Evolutionary conservation across 345 rosid species (phyloP).

Genomic region (Rhodamnia argentea): DNA sequence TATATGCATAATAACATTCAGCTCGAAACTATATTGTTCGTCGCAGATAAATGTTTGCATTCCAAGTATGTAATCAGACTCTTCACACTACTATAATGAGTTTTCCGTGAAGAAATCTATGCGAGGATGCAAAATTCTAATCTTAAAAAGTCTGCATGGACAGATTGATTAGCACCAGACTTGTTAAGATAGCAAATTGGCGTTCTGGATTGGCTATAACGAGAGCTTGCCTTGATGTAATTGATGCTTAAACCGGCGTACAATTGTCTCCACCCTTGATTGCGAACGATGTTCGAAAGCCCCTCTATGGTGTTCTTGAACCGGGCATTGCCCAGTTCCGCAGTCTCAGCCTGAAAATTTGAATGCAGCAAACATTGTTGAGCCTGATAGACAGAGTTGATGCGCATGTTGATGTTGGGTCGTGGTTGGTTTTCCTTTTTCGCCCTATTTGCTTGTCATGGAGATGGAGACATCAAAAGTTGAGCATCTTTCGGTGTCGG

Average conservation of each 20-base stretch:
- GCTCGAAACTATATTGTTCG: background rate
- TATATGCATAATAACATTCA: background rate
- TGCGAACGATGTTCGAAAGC: slow-evolving; percentile 42
- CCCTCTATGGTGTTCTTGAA: slow-evolving; percentile 59
- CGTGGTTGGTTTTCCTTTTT: background rate
- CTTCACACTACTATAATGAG: background rate
- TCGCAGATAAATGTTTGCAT: background rate
- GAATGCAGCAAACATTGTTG: background rate
- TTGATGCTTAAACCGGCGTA: slow-evolving; percentile 93
- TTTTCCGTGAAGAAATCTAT: background rate
- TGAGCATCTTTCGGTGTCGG: background rate
- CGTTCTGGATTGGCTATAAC: background rate
- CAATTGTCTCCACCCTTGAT: slow-evolving; percentile 88
- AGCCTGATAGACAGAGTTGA: background rate
- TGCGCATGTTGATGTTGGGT: background rate
- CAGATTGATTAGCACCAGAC: background rate
- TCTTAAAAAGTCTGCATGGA: background rate
- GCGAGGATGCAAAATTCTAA: background rate
- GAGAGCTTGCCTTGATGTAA: slow-evolving; percentile 57
- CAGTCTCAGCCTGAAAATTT: slow-evolving; percentile 48
- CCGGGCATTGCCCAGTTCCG: slow-evolving; percentile 35
- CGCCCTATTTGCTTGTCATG: background rate
- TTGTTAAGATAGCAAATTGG: background rate
- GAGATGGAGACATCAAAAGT: background rate
- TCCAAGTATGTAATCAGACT: background rate